phyloP scores from a whole-genome alignment of 2,329 filamentous ascomycete genomes.

The Cladobotryum protrusum region DNA sequence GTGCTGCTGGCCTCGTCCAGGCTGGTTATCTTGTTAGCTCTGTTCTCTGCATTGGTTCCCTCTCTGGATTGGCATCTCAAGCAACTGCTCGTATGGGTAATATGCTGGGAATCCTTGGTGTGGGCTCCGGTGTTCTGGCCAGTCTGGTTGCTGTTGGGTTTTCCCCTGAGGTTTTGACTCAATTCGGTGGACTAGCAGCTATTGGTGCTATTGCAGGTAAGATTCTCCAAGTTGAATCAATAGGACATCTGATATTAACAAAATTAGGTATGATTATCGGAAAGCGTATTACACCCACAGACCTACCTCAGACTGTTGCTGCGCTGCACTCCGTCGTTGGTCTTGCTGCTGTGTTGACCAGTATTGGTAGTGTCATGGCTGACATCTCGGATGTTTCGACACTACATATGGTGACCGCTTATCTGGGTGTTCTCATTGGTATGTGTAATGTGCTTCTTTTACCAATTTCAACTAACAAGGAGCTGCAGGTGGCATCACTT shows the following conservation, averaged over 20 bases:
- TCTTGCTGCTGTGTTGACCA: conserved; percentile 80
- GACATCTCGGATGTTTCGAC: conserved; percentile 65
- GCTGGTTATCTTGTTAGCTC: conserved; percentile 83
- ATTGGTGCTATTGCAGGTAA: conserved; percentile 59
- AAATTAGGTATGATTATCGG: conserved; percentile 65
- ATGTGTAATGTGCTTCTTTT: conserved; percentile 4
- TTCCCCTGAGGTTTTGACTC: conserved; percentile 67
- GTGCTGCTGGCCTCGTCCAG: conserved; percentile 77
- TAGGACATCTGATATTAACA: conserved; percentile 4
- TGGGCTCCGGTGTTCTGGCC: conserved; percentile 74
- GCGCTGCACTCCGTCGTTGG: conserved; percentile 87
- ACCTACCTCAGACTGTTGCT: conserved; percentile 82
- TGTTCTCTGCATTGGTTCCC: conserved; percentile 75
- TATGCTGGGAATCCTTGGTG: conserved; percentile 78
- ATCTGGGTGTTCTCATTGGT: conserved; percentile 79
- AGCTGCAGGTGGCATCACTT: conserved; percentile 66
- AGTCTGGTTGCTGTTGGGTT: conserved; percentile 79
- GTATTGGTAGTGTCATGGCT: conserved; percentile 78
- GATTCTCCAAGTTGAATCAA: conserved; percentile 3
- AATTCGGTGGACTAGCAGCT: conserved; percentile 71
- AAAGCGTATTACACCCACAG: conserved; percentile 79
- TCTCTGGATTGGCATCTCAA: conserved; percentile 77
- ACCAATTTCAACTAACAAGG: neutral
- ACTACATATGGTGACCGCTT: conserved; percentile 78
- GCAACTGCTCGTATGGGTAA: conserved; percentile 79